Base-by-base conservation (phyloP, 805 yeast species). In the Lachancea quebecensis region DNA sequence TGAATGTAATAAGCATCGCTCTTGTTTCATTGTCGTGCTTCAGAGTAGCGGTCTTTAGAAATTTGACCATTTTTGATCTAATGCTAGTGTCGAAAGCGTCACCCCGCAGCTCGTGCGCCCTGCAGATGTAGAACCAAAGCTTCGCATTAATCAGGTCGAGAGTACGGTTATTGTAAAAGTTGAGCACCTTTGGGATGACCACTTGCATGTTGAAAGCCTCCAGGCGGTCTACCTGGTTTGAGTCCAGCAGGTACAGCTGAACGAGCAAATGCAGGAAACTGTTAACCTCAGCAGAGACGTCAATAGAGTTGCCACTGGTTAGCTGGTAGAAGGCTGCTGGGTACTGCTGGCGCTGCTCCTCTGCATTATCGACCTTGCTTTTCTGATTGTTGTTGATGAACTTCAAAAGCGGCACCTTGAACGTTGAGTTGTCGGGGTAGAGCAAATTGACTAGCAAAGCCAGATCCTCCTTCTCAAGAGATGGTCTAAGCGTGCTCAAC, bases 21-120 rank as follows among this genome's bases (percentile, higher is more conserved):
- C 85, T 85, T 0, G 96, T 88, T 67, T 93, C 99, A 46, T 77
- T 75, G 63, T 93, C 97, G 60, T 91, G 96, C 57, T 96, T 82
- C 53, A 93, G 75, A 15, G 95, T 81, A 2, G 97, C 89, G 4
- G 93, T 83, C 67, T 96, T 81, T 57, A 93, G 73, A 10, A 85
- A 87, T 17, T 73, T 68, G 64, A 88, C 77, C 62, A 91, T 72
- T 35, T 75, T 79, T 6, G 87, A 76, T 62, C 95, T 78, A 43
- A 86, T 70, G 41, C 73, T 69, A 48, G 78, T 67, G 53, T 80
- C 69, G 36, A 60, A 53, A 32, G 56, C 59, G 25, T 50, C 49
- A 16, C 58, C 60, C 28, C 70, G 59, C 45, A 82, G 68, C 69
- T 91, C 98, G 53, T 79, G 78, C 1, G 89, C 77, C 65, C 95